phyloP scores from a whole-genome alignment of 202 grass and related monocot species.

The Miscanthus sacchariflorus region DNA sequence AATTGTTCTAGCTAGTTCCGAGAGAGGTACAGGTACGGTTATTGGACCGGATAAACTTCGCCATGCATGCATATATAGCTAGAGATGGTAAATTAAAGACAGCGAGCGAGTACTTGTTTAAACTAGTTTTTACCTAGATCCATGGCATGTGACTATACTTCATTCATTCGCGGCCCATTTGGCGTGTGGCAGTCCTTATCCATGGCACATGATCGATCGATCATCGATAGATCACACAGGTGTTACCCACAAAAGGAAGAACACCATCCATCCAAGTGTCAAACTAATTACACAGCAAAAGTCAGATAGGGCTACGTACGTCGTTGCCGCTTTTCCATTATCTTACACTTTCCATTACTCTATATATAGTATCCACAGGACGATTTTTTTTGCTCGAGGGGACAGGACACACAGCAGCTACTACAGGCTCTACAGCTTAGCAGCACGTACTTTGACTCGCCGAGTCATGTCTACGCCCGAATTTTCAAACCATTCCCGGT shows the following conservation, averaged over 20 bases:
- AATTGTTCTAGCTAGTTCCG: constrained; percentile 6
- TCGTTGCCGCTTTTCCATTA: neutral
- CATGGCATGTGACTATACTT: constrained; percentile 25
- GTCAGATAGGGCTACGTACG: neutral
- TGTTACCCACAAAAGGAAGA: constrained; percentile 5
- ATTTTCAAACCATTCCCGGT: constrained; percentile 40
- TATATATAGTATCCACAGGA: constrained; percentile 46
- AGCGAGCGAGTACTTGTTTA: neutral
- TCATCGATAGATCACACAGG: neutral
- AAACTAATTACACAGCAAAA: constrained; percentile 24
- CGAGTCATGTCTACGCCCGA: neutral
- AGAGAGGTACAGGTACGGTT: neutral
- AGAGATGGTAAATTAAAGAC: neutral
- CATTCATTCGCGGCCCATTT: neutral
- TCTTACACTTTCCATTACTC: constrained; percentile 22
- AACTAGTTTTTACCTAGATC: constrained; percentile 44
- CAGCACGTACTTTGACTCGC: constrained; percentile 27
- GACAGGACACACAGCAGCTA: neutral
- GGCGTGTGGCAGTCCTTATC: constrained; percentile 15
- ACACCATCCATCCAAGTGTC: constrained; percentile 1
- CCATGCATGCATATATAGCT: no score
- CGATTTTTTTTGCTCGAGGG: neutral
- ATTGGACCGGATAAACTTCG: neutral
- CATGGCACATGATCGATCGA: neutral
- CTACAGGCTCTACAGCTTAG: neutral